Evolutionary conservation across 2,329 filamentous ascomycete species (phyloP).

Genomic region (Podosphaera fusca): DNA sequence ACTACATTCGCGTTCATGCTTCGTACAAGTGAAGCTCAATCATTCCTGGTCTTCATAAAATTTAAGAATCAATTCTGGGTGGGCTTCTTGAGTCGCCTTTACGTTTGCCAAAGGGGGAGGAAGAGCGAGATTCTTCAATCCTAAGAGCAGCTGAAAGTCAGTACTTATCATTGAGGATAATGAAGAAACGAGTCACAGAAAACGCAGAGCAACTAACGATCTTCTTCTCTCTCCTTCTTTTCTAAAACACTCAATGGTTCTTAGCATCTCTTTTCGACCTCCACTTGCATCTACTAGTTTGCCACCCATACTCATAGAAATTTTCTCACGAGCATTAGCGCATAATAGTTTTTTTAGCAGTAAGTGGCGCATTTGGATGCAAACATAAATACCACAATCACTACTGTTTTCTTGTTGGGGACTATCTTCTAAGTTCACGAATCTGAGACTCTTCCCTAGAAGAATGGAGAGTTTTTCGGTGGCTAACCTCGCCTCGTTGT

Average conservation of each 20-base stretch:
- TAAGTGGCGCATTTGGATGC: conserved; percentile 84
- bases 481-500: conserved; percentile 45
- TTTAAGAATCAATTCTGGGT: conserved; percentile 9
- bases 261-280: conserved; percentile 74
- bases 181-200: not conserved
- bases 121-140: conserved; percentile 8
- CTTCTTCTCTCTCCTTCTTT: conserved; percentile 69
- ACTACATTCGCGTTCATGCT: not conserved
- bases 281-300: conserved; percentile 61
- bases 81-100: conserved; percentile 9
- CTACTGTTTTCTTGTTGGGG: conserved; percentile 82
- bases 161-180: not conserved
- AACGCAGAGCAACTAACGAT: conserved; percentile 35
- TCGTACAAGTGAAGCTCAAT: not conserved
- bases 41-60: not conserved
- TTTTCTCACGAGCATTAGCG: conserved; percentile 61
- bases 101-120: conserved; percentile 7
- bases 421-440: conserved; percentile 61
- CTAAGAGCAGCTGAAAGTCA: conserved; percentile 4
- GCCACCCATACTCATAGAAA: conserved; percentile 80
- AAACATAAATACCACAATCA: conserved; percentile 92
- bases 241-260: conserved; percentile 65
- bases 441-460: conserved; percentile 43
- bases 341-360: conserved; percentile 61
- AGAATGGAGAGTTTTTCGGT: conserved; percentile 46